A percentile compares a stretch with the other conserved stretches of the same genome.
phyloP scores from a whole-genome alignment of 2,329 filamentous ascomycete genomes.

The Alternaria gaisen region DNA sequence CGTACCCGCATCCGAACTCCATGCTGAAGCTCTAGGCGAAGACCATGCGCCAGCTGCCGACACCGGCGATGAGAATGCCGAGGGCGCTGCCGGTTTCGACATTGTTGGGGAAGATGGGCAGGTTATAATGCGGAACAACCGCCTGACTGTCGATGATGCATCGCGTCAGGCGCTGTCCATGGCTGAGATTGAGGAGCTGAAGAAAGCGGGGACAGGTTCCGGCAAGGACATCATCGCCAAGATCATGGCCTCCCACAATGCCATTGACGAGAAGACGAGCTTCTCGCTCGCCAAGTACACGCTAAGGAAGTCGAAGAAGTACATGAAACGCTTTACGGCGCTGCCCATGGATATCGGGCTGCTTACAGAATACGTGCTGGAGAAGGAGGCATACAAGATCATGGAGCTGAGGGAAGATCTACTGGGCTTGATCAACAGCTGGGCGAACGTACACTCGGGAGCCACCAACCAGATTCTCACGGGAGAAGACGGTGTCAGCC shows the following conservation, averaged over 20 bases:
- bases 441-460: constrained; percentile 87
- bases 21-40: constrained; percentile 76
- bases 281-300: constrained; percentile 98
- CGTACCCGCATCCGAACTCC: constrained; percentile 81
- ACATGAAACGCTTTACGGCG: constrained; percentile 85
- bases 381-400: constrained; percentile 81
- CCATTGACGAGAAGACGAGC: constrained; percentile 90
- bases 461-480: constrained; percentile 49
- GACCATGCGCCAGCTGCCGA: constrained; percentile 54
- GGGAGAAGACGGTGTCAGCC: constrained; percentile 44
- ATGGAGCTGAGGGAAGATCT: constrained; percentile 88
- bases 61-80: constrained; percentile 42
- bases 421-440: constrained; percentile 82
- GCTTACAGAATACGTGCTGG: constrained; percentile 79
- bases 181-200: constrained; percentile 75
- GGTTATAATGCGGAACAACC: constrained; percentile 68
- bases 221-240: constrained; percentile 93
- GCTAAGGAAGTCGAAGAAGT: constrained; percentile 91
- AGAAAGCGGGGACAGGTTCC: constrained; percentile 76
- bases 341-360: constrained; percentile 82
- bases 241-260: constrained; percentile 86
- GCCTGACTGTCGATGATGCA: constrained; percentile 69
- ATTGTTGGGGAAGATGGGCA: constrained; percentile 59
- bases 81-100: constrained; percentile 54
- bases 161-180: constrained; percentile 78